Percentiles rank a stretch among this genome's conserved stretches.
Evolutionary conservation across 2,329 filamentous ascomycete genomes (phyloP).

Genomic region (Cryphonectria naterciae): DNA sequence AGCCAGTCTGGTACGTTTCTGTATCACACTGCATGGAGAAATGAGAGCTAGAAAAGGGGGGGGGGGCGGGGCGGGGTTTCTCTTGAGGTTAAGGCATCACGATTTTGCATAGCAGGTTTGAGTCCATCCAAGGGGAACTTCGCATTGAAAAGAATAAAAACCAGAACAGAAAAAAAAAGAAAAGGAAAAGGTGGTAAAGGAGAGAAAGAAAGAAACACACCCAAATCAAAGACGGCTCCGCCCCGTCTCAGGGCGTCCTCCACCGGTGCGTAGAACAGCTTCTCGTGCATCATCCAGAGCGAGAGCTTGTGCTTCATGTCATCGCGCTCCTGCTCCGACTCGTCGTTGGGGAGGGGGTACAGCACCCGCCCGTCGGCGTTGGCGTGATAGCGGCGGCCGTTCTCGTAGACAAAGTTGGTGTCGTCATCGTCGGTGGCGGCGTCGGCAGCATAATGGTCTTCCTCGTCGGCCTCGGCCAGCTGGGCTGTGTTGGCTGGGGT

Average conservation of each 20-base stretch:
- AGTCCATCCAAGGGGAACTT: no score
- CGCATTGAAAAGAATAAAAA: no score
- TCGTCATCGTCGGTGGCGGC: constrained; percentile 31
- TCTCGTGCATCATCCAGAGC: constrained; percentile 41
- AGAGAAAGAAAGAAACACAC: constrained; percentile 37
- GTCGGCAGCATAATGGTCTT: constrained; percentile 27
- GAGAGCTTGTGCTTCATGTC: constrained; percentile 46
- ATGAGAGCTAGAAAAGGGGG: no score
- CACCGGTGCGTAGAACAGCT: constrained; percentile 50
- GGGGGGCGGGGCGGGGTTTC: no score
- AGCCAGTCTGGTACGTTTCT: constrained; percentile 15
- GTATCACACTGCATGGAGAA: neutral
- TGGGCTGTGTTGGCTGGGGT: constrained; percentile 19
- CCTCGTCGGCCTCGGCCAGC: constrained; percentile 13
- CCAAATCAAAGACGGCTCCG: constrained; percentile 52
- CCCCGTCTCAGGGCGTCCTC: constrained; percentile 43
- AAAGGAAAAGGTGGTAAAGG: neutral
- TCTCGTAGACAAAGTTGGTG: constrained; percentile 39
- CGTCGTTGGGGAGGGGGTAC: constrained; percentile 46
- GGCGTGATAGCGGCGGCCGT: constrained; percentile 42
- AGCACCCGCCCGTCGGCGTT: constrained; percentile 37
- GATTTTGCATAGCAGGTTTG: no score
- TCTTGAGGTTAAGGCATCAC: no score
- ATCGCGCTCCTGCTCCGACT: constrained; percentile 46
- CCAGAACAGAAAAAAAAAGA: neutral